These are phyloP conservation scores for Blastobotrys aristatus DNA, from an alignment of 1,139 yeast species.

Conservation along the genomic window DNA sequence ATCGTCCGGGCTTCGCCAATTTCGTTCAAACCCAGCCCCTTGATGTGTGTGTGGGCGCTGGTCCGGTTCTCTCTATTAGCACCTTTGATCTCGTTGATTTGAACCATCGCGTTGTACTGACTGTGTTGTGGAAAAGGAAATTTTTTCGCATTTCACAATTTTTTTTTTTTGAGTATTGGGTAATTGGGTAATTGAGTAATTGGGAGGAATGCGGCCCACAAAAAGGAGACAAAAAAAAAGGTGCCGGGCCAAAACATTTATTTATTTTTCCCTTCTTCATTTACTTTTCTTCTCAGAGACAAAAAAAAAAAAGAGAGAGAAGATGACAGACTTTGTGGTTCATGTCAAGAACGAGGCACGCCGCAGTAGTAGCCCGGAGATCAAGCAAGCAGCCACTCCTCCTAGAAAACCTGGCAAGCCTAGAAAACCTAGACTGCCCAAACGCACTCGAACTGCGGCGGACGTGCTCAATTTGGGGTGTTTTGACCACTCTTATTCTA, in stretches of 20 bases:
- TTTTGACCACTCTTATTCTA: slow-evolving; percentile 1
- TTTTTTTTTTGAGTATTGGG: neutral
- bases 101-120: slow-evolving; percentile 53
- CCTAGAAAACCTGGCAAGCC: neutral
- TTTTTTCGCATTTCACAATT: too few relatives aligned
- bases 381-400: slow-evolving; percentile 1
- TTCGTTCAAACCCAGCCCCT: slow-evolving; percentile 91
- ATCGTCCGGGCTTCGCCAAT: slow-evolving; percentile 76
- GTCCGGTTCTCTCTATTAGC: slow-evolving; percentile 66
- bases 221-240: too few relatives aligned
- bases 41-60: slow-evolving; percentile 96
- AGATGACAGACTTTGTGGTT: neutral
- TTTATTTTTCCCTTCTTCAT: too few relatives aligned
- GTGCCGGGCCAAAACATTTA: neutral
- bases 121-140: slow-evolving; percentile 3
- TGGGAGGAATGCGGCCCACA: neutral
- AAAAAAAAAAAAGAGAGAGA: neutral
- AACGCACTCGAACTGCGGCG: slow-evolving; percentile 16
- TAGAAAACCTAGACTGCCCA: slow-evolving; percentile 27
- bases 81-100: slow-evolving; percentile 77
- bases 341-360: neutral
- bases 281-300: too few relatives aligned
- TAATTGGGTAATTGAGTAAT: neutral
- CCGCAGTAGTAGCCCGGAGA: slow-evolving; percentile 2
- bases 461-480: slow-evolving; percentile 19